Conservation (phyloP, 192 early-diverging fungal genomes). For the Dispira simplex region DNA sequence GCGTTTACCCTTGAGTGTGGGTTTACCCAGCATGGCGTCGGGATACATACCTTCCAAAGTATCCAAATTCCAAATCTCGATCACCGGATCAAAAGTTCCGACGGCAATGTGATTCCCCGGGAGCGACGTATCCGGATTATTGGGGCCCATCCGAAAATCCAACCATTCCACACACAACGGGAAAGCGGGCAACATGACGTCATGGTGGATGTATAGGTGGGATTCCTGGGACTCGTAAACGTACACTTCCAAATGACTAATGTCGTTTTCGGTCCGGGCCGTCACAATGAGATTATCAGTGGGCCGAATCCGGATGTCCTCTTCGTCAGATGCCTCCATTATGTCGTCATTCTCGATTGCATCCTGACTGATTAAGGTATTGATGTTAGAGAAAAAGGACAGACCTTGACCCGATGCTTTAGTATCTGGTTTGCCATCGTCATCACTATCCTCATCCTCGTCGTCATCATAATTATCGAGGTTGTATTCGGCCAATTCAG, state of each 20-base stretch:
- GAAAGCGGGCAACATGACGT: conserved; percentile 93
- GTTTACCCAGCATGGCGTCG: conserved; percentile 5
- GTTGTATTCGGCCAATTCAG: conserved; percentile 71
- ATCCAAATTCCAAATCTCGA: conserved; percentile 99
- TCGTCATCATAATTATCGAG: conserved; percentile 77
- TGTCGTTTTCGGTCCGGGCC: conserved; percentile 93
- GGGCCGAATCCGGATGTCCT: conserved; percentile 59
- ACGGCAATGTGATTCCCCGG: conserved; percentile 88
- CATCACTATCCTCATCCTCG: conserved; percentile 22
- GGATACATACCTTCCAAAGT: conserved; percentile 83
- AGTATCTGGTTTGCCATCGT: conserved; percentile 12
- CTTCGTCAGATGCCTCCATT: conserved; percentile 17
- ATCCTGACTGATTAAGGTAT: conserved; percentile 17
- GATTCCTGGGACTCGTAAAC: conserved; percentile 66
- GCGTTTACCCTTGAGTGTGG: conserved; percentile 16
- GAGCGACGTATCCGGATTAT: conserved; percentile 13
- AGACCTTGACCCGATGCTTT: not conserved
- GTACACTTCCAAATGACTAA: conserved; percentile 90
- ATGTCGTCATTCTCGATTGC: conserved; percentile 7
- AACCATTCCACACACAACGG: conserved; percentile 94
- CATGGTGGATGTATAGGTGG: conserved; percentile 95
- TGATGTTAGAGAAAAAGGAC: conserved; percentile 16
- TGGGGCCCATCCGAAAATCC: conserved; percentile 41
- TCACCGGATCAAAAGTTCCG: conserved; percentile 93
- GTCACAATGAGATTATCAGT: conserved; percentile 82